These are phyloP conservation scores for Amaranthus palmeri DNA, from an alignment of 148 eudicot species.

Conservation along the genomic window DNA sequence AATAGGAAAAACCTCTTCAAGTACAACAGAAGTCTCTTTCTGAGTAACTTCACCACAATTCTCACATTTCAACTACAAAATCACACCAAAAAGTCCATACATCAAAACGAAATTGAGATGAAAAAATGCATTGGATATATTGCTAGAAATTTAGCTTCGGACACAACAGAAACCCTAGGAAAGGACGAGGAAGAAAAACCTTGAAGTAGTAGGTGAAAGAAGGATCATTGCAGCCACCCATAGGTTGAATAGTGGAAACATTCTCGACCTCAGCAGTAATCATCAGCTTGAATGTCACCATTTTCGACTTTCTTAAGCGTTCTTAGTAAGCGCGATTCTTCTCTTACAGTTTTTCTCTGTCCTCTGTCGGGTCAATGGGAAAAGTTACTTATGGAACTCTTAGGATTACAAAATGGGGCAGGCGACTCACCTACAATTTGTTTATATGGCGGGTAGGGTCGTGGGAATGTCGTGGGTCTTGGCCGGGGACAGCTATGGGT, in stretches of 20 bases:
- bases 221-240: constrained; percentile 72
- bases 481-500: too few relatives aligned
- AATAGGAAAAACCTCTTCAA: constrained; percentile 54
- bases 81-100: neutral
- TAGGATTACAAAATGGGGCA: too few relatives aligned
- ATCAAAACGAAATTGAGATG: neutral
- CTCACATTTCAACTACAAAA: constrained; percentile 68
- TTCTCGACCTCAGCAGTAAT: constrained; percentile 81
- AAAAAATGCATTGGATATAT: neutral
- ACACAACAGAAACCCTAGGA: neutral
- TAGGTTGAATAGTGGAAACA: constrained; percentile 63
- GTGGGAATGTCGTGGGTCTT: too few relatives aligned
- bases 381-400: neutral
- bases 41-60: constrained; percentile 75
- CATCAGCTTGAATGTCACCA: constrained; percentile 69
- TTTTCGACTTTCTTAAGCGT: constrained; percentile 19
- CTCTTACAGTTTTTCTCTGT: neutral
- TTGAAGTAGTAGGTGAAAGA: constrained; percentile 73
- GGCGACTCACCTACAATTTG: too few relatives aligned
- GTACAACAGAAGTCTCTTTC: constrained; percentile 62
- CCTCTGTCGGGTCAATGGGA: neutral
- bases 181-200: constrained; percentile 28
- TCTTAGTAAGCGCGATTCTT: constrained; percentile 5
- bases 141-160: neutral
- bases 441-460: too few relatives aligned